These are phyloP conservation scores for Eucalyptus albens DNA, from an alignment of 345 rosid species.

Conservation along the genomic window DNA sequence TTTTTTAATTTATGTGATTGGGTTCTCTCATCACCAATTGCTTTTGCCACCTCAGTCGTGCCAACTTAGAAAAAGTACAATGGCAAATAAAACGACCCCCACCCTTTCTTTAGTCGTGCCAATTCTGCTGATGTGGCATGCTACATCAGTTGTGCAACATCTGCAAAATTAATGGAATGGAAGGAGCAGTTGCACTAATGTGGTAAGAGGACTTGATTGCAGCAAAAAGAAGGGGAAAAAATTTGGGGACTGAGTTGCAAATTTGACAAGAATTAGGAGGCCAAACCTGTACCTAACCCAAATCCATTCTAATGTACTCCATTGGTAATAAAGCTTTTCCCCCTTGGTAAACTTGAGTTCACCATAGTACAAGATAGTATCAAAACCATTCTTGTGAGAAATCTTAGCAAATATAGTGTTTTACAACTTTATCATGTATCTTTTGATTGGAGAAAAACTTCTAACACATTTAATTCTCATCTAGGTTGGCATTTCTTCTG, in stretches of 20 bases:
- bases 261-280: background rate
- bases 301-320: background rate
- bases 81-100: background rate
- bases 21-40: background rate
- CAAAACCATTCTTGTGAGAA: background rate
- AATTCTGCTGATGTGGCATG: background rate
- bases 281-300: background rate
- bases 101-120: background rate
- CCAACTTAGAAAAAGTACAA: background rate
- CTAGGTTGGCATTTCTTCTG: conserved; percentile 92
- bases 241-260: background rate
- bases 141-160: background rate
- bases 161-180: background rate
- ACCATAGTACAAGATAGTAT: background rate
- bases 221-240: background rate
- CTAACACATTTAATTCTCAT: background rate
- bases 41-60: background rate
- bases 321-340: background rate
- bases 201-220: background rate
- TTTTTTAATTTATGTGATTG: background rate
- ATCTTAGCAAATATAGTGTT: background rate
- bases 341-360: background rate
- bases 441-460: background rate
- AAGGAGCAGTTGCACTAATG: background rate
- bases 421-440: background rate